Conservation (phyloP, 352 stramenopile species). For the Phytophthora foliorum region DNA sequence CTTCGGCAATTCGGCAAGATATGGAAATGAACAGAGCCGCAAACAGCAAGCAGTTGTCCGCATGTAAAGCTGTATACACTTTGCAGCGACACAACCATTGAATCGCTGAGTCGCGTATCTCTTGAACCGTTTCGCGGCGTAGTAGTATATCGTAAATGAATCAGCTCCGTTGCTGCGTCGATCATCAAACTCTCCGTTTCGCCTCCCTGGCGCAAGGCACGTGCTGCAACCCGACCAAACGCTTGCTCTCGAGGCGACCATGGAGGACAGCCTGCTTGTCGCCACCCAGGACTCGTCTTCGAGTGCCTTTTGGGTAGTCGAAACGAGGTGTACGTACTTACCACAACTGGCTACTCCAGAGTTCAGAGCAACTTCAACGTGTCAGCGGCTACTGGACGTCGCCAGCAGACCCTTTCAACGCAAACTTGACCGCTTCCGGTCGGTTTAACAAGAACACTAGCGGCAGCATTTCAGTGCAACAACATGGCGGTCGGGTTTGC, state of each 20-base stretch:
- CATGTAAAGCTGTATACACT: background rate
- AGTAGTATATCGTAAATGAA: background rate
- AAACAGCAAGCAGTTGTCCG: background rate
- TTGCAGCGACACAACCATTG: background rate
- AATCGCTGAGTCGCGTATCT: background rate
- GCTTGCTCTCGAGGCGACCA: slow-evolving; percentile 7
- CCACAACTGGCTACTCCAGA: slow-evolving; percentile 13
- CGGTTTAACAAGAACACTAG: slow-evolving; percentile 11
- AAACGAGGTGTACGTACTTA: slow-evolving; percentile 13
- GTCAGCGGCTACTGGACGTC: slow-evolving; percentile 7
- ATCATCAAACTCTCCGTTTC: slow-evolving; percentile 17
- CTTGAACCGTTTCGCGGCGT: background rate
- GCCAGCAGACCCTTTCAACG: slow-evolving; percentile 22
- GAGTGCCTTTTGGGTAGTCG: slow-evolving; percentile 40
- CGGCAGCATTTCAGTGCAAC: slow-evolving; percentile 32
- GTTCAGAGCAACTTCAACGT: slow-evolving; percentile 21
- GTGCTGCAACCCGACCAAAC: slow-evolving; percentile 15
- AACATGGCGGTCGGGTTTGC: slow-evolving; percentile 29
- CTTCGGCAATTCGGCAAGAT: background rate
- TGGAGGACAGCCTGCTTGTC: slow-evolving; percentile 24
- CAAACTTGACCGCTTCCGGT: slow-evolving; percentile 17
- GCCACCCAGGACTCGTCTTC: slow-evolving; percentile 23
- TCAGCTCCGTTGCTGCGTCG: slow-evolving; percentile 3
- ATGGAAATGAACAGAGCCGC: background rate
- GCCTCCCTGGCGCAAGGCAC: background rate